phyloP scores from a whole-genome alignment of 2,329 filamentous ascomycete genomes.

The Proliferodiscus dingleyae region DNA sequence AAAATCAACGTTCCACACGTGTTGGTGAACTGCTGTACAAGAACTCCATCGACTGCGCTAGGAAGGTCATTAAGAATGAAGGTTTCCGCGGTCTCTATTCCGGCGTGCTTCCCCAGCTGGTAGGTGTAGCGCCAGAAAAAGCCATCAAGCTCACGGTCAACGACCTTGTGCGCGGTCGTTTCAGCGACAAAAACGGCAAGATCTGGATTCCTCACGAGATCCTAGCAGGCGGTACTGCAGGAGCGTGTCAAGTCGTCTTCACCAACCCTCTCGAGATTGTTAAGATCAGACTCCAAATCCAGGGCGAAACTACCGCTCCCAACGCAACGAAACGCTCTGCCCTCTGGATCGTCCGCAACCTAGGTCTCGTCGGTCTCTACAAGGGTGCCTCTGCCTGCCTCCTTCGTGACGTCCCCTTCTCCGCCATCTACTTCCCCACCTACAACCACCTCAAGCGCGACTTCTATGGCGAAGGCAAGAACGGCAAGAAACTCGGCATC shows the following conservation, averaged over 20 bases:
- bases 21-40: slow-evolving; percentile 90
- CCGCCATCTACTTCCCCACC: slow-evolving; percentile 96
- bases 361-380: slow-evolving; percentile 91
- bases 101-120: slow-evolving; percentile 87
- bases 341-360: slow-evolving; percentile 95
- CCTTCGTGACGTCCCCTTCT: slow-evolving; percentile 94
- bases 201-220: slow-evolving; percentile 72
- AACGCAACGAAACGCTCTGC: slow-evolving; percentile 82
- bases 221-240: slow-evolving; percentile 81
- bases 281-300: slow-evolving; percentile 96
- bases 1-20: slow-evolving; percentile 83
- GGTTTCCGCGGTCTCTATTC: slow-evolving; percentile 88
- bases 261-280: slow-evolving; percentile 98
- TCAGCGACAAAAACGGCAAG: slow-evolving; percentile 68
- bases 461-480: slow-evolving; percentile 82
- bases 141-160: slow-evolving; percentile 99
- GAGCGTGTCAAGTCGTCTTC: slow-evolving; percentile 96
- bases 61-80: slow-evolving; percentile 90
- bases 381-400: slow-evolving; percentile 94
- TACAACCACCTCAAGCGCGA: slow-evolving; percentile 94
- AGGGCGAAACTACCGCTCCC: slow-evolving; percentile 84
- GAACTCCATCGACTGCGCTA: slow-evolving; percentile 93
- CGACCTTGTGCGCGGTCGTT: slow-evolving; percentile 75
- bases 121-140: slow-evolving; percentile 98
- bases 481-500: slow-evolving; percentile 85